phyloP scores from a whole-genome alignment of 2,329 filamentous ascomycete genomes.

The Colletotrichum trifolii region DNA sequence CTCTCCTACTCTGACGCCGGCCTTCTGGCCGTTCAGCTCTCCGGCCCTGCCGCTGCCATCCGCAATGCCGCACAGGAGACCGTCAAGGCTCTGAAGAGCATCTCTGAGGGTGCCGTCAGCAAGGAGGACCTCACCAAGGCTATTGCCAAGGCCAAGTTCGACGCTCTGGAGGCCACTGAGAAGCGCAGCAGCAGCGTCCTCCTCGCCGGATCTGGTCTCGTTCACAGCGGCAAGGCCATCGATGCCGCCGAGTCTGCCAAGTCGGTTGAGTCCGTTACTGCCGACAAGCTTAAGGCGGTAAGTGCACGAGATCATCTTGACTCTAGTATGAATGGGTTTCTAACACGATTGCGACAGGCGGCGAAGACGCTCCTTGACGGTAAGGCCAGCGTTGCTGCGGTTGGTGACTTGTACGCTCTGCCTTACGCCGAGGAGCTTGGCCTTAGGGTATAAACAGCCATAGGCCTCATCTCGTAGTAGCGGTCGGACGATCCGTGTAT shows the following conservation, averaged over 20 bases:
- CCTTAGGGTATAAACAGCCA: constrained; percentile 82
- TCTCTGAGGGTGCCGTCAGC: constrained; percentile 79
- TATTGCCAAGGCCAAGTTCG: constrained; percentile 92
- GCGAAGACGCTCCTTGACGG: constrained; percentile 88
- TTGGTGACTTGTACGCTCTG: constrained; percentile 91
- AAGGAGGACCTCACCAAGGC: constrained; percentile 94
- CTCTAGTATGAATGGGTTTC: constrained; percentile 38
- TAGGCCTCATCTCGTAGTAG: constrained; percentile 37
- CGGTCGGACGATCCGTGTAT: constrained; percentile 49
- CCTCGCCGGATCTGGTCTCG: constrained; percentile 84
- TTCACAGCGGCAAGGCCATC: constrained; percentile 84
- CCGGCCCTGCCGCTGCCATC: constrained; percentile 78
- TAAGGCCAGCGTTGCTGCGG: constrained; percentile 89
- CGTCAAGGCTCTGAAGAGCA: constrained; percentile 83
- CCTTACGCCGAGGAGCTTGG: constrained; percentile 96
- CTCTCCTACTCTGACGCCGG: constrained; percentile 93
- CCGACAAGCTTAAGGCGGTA: constrained; percentile 88
- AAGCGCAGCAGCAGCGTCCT: constrained; percentile 81
- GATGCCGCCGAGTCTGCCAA: constrained; percentile 85
- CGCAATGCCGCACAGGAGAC: constrained; percentile 79
- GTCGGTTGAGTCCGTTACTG: constrained; percentile 82
- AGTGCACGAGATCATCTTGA: constrained; percentile 49
- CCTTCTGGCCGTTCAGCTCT: constrained; percentile 85
- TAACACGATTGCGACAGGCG: constrained; percentile 65
- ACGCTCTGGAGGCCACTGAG: constrained; percentile 84